These are phyloP conservation scores for Roridomyces roridus DNA, from an alignment of 768 basidiomycete species.

Conservation along the genomic window DNA sequence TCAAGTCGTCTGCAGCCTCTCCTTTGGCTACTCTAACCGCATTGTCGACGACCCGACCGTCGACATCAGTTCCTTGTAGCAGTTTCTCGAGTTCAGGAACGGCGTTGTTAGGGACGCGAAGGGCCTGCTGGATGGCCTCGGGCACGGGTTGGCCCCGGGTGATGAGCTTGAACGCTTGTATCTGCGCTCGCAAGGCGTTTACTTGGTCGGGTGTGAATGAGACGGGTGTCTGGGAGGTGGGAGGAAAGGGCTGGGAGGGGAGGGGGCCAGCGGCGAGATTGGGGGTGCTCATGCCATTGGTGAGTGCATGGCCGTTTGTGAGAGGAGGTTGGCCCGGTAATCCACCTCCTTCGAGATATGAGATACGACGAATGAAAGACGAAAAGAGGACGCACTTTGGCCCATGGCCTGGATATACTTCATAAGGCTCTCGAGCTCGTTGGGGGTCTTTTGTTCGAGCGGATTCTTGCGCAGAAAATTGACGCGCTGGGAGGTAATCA, in stretches of 20 bases:
- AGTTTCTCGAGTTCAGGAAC: conserved; percentile 70
- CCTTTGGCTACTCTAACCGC: conserved; percentile 64
- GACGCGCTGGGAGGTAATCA: conserved; percentile 49
- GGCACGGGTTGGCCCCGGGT: conserved; percentile 70
- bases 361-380: conserved; percentile 8
- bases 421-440: conserved; percentile 51
- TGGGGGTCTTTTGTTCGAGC: conserved; percentile 51
- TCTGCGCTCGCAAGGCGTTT: conserved; percentile 77
- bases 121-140: conserved; percentile 71
- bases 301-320: conserved; percentile 41
- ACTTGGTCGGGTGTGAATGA: conserved; percentile 83
- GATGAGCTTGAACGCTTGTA: conserved; percentile 81
- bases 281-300: conserved; percentile 36
- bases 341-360: conserved; percentile 15
- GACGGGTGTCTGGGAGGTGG: conserved; percentile 72
- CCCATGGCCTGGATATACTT: conserved; percentile 53
- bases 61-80: conserved; percentile 63
- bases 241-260: conserved; percentile 55
- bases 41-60: conserved; percentile 71
- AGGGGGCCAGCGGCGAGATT: conserved; percentile 56
- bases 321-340: conserved; percentile 37
- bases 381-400: conserved; percentile 32
- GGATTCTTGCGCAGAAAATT: conserved; percentile 59
- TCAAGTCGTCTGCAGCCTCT: conserved; percentile 54
- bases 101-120: conserved; percentile 67